Percentiles rank a stretch among this genome's conserved stretches.
phyloP scores from a whole-genome alignment of 2,329 filamentous ascomycete species.

The Byssoonygena ceratinophila region DNA sequence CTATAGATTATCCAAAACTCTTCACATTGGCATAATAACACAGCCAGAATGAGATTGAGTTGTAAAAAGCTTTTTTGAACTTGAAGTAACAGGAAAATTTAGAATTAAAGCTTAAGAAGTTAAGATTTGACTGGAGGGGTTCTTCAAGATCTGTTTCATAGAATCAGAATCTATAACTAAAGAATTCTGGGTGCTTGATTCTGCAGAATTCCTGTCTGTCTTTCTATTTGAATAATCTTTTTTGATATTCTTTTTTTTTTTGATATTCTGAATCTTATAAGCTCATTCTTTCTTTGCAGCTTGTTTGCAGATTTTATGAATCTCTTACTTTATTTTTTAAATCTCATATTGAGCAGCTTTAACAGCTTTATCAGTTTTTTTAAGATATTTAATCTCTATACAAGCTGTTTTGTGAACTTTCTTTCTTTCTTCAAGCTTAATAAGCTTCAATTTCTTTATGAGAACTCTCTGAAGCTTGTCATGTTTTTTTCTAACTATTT shows the following conservation, averaged over 20 bases:
- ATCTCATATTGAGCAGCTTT: neutral
- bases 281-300: neutral
- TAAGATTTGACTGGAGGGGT: neutral
- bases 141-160: neutral
- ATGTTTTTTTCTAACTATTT: neutral
- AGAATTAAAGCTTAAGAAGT: neutral
- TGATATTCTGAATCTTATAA: neutral
- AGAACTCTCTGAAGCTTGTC: conserved; percentile 8
- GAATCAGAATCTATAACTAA: neutral
- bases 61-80: neutral
- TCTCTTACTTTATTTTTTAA: neutral
- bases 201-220: neutral
- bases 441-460: neutral
- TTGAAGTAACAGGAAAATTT: neutral
- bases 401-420: neutral
- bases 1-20: neutral
- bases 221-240: neutral
- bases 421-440: neutral
- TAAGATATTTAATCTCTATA: neutral
- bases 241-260: neutral
- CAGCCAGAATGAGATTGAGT: neutral
- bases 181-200: neutral
- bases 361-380: neutral
- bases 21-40: neutral
- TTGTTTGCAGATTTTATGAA: neutral